Conservation (phyloP, 768 basidiomycete genomes). For the Suillus subluteus region DNA sequence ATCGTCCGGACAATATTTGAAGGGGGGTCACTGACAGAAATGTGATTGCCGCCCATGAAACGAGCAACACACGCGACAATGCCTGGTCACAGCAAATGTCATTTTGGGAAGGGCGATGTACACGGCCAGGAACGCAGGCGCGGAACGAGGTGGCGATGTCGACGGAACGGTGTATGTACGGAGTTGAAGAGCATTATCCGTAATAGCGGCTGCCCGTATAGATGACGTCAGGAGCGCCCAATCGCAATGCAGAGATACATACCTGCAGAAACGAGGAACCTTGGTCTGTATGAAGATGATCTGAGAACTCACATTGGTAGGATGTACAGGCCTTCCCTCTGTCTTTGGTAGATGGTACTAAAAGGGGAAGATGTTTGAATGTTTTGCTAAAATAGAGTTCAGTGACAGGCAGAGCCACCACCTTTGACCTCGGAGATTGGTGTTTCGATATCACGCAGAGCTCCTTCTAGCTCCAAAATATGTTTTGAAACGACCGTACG, state of each 20-base stretch:
- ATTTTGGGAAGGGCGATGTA: neutral
- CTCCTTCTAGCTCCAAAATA: neutral
- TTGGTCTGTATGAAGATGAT: neutral
- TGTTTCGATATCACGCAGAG: neutral
- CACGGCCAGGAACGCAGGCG: neutral
- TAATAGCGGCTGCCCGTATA: neutral
- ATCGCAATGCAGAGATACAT: neutral
- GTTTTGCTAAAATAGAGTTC: neutral
- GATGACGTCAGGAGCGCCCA: no score
- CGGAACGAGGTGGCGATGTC: conserved; percentile 6
- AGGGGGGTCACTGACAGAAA: conserved; percentile 1
- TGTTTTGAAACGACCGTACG: neutral
- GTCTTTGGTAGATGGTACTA: no score
- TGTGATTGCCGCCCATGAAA: conserved; percentile 3
- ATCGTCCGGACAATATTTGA: neutral
- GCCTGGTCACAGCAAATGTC: neutral
- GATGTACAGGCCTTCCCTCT: no score
- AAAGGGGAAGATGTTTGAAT: no score
- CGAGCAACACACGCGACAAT: no score
- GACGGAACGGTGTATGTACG: conserved; percentile 1
- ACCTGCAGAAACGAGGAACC: neutral
- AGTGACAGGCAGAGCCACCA: neutral
- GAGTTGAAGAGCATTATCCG: neutral
- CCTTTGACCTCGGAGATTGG: neutral
- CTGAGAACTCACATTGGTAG: neutral